Conservation (phyloP, 2,329 filamentous ascomycete genomes). For the Aureobasidium sp. region DNA sequence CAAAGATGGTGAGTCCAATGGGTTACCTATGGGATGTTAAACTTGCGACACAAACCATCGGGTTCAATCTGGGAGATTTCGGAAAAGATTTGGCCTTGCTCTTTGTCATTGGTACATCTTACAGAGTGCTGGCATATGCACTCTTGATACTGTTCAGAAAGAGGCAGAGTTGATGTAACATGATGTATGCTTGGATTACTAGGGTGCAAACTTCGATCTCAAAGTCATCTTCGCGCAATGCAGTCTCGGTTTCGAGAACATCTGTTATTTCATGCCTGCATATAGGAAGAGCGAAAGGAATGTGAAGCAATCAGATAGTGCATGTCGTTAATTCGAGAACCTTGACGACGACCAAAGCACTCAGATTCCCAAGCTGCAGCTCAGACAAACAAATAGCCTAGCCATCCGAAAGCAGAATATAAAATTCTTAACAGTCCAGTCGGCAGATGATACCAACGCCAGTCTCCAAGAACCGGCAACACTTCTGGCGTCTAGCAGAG, state of each 20-base stretch:
- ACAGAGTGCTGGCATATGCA: slow-evolving; percentile 4
- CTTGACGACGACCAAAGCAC: neutral
- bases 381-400: slow-evolving; percentile 1
- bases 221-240: neutral
- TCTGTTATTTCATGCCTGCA: neutral
- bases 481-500: slow-evolving; percentile 10
- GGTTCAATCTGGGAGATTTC: slow-evolving; percentile 41
- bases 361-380: neutral
- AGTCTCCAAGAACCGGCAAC: neutral
- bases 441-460: slow-evolving; percentile 10
- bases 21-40: slow-evolving; percentile 47
- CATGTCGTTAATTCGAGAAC: neutral
- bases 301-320: neutral
- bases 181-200: neutral
- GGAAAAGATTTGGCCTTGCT: slow-evolving; percentile 35
- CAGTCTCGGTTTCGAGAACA: neutral
- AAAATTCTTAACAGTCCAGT: neutral
- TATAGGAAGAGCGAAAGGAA: neutral
- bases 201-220: neutral
- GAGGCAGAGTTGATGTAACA: neutral
- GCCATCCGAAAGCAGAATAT: slow-evolving; percentile 3
- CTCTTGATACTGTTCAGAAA: slow-evolving; percentile 5
- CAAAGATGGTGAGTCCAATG: slow-evolving; percentile 44
- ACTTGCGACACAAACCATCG: slow-evolving; percentile 36
- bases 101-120: slow-evolving; percentile 13